Conservation (phyloP, 805 yeast genomes). For the Blastobotrys americana region DNA sequence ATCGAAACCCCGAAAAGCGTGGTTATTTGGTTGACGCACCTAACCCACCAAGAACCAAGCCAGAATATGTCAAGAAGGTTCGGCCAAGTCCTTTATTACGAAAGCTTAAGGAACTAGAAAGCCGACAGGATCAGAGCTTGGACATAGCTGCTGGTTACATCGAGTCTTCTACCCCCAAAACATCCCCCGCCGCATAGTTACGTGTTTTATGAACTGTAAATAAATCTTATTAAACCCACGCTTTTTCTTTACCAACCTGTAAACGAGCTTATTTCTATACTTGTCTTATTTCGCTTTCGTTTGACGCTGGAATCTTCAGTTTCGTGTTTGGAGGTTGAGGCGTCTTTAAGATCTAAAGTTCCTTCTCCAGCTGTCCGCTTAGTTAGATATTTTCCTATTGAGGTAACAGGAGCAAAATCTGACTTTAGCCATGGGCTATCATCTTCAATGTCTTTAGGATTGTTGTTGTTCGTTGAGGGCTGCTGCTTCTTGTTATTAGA, state of each 20-base stretch:
- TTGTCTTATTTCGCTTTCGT: conserved; percentile 15
- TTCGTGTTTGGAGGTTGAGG: neutral
- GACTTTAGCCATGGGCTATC: conserved; percentile 22
- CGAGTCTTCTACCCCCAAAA: conserved; percentile 1
- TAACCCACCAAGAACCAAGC: conserved; percentile 18
- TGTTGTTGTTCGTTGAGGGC: conserved; percentile 2
- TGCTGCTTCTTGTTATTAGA: conserved; percentile 4
- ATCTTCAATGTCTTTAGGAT: conserved; percentile 9
- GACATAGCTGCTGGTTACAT: conserved; percentile 10
- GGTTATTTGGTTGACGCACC: conserved; percentile 49
- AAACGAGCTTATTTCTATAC: conserved; percentile 17
- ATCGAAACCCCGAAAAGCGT: conserved; percentile 60
- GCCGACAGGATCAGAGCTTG: conserved; percentile 3
- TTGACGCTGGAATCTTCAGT: neutral
- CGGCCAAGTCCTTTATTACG: conserved; percentile 15
- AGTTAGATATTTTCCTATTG: conserved; percentile 21
- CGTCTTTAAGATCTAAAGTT: too few relatives aligned
- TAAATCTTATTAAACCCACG: neutral
- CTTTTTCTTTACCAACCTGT: conserved; percentile 19
- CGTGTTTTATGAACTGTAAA: neutral
- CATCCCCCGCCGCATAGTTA: neutral
- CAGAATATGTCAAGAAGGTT: conserved; percentile 13
- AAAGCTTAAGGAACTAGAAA: conserved; percentile 13
- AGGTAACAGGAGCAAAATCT: conserved; percentile 2
- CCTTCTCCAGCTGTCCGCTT: neutral